Conservation (phyloP, 2,329 filamentous ascomycete genomes). For the Fusarium bulbicola region DNA sequence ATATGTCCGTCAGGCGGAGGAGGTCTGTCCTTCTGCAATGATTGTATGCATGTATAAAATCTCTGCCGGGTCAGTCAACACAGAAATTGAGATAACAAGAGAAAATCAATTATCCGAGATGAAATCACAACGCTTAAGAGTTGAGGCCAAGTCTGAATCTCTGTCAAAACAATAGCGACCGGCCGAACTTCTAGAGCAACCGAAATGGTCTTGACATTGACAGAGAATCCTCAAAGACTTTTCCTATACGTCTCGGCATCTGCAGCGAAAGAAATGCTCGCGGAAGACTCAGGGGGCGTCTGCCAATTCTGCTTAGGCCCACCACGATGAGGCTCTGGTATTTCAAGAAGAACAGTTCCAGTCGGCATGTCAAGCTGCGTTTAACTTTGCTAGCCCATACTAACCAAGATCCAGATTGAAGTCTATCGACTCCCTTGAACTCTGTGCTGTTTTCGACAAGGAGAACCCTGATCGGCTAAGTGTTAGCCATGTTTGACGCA, state of each 20-base stretch:
- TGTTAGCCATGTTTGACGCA: not conserved
- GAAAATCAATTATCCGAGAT: not conserved
- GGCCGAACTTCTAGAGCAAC: not conserved
- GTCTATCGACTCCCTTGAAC: not conserved
- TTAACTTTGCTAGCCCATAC: not conserved
- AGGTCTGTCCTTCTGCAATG: rapidly evolving
- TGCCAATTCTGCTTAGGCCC: not conserved
- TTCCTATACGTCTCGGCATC: not conserved
- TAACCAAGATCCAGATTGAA: not conserved
- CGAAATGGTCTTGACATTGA: not conserved
- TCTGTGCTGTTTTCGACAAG: not conserved
- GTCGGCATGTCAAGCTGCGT: too few species aligned
- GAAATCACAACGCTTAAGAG: too few species aligned
- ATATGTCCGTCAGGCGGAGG: not conserved
- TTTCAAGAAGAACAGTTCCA: too few species aligned
- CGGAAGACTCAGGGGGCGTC: not conserved
- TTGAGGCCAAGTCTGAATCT: not conserved
- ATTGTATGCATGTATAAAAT: not conserved
- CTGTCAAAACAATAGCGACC: not conserved
- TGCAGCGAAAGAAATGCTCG: not conserved
- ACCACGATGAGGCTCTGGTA: not conserved
- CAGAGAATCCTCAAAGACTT: rapidly evolving
- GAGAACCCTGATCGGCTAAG: not conserved
- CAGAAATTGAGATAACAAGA: too few species aligned
- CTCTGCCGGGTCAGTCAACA: rapidly evolving